These are phyloP conservation scores for Exobasidium cylindrosporum DNA, from an alignment of 1,284 basidiomycete species.

Conservation along the genomic window DNA sequence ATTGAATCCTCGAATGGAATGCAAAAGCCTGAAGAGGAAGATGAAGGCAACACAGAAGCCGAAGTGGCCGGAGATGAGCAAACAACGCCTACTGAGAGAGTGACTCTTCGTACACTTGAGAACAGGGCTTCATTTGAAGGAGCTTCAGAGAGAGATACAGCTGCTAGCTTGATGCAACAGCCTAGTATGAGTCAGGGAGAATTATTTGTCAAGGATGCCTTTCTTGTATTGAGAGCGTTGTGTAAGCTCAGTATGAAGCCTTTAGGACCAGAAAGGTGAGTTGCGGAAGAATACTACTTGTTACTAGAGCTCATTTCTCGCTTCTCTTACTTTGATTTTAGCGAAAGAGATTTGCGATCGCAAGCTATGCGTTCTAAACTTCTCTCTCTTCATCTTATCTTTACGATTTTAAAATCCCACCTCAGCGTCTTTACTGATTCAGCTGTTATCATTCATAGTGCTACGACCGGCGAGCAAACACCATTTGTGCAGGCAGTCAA, in stretches of 20 bases:
- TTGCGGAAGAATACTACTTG: conserved; percentile 1
- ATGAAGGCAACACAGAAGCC: neutral
- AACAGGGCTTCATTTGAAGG: conserved; percentile 50
- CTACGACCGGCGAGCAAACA: conserved; percentile 51
- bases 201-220: conserved; percentile 54
- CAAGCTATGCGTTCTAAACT: conserved; percentile 55
- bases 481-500: conserved; percentile 55
- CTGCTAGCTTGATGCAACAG: conserved; percentile 21
- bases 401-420: conserved; percentile 48
- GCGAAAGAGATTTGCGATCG: conserved; percentile 52
- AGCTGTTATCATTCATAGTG: conserved; percentile 47
- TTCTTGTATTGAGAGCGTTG: conserved; percentile 51
- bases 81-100: conserved; percentile 24
- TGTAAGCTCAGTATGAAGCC: conserved; percentile 56
- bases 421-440: conserved; percentile 51
- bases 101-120: conserved; percentile 44
- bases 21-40: conserved; percentile 9
- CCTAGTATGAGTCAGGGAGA: conserved; percentile 41
- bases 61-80: conserved; percentile 3
- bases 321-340: neutral
- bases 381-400: conserved; percentile 50
- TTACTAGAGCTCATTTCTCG: neutral
- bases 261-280: conserved; percentile 46
- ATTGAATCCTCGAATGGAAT: conserved; percentile 9
- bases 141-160: conserved; percentile 44